Evolutionary conservation across 768 basidiomycete species (phyloP).

Genomic region (Tricholoma sp.): DNA sequence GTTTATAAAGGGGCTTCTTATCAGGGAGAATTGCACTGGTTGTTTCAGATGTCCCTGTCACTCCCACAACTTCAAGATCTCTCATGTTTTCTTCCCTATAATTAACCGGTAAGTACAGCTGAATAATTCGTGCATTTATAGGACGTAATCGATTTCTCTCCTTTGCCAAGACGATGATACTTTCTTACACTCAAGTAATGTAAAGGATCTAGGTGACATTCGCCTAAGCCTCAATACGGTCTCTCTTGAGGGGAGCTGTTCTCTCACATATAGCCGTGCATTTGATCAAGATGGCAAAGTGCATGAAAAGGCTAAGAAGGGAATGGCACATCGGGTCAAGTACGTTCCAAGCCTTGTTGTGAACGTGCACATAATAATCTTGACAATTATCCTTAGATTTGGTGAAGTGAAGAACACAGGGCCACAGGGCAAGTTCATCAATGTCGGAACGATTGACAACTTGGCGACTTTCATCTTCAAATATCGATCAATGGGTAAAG

Average conservation of each 20-base stretch:
- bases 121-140: too few species aligned
- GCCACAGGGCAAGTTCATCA: too few species aligned
- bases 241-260: too few species aligned
- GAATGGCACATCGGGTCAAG: conserved; percentile 21
- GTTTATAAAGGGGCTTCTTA: neutral
- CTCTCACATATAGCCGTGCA: too few species aligned
- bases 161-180: conserved; percentile 23
- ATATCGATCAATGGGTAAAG: conserved; percentile 17
- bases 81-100: conserved; percentile 11
- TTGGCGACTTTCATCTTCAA: conserved; percentile 8
- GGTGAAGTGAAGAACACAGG: neutral
- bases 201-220: conserved; percentile 16
- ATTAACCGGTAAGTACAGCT: conserved; percentile 6
- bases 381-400: neutral
- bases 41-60: neutral
- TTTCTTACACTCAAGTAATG: conserved; percentile 7
- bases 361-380: neutral
- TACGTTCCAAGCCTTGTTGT: conserved; percentile 5
- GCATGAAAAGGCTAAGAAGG: conserved; percentile 24
- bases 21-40: neutral
- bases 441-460: neutral
- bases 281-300: conserved; percentile 4
- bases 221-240: neutral
- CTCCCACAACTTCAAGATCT: conserved; percentile 4
- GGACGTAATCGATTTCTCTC: neutral